Percentiles rank a stretch among this genome's conserved stretches.
Conservation (phyloP, 2,329 filamentous ascomycete genomes). For the Talaromyces rugulosus region DNA sequence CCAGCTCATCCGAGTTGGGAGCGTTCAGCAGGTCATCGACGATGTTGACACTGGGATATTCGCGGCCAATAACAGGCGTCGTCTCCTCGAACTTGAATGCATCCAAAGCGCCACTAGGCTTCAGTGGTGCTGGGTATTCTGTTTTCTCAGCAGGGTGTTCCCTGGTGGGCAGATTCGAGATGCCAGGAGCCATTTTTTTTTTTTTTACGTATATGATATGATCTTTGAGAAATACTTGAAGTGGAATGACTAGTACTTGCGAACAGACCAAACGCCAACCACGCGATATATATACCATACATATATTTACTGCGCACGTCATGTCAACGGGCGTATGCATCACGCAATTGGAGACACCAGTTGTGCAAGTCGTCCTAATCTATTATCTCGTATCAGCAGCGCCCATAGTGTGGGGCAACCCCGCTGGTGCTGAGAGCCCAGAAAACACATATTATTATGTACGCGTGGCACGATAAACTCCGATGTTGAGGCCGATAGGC, state of each 20-base stretch:
- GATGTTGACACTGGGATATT: constrained; percentile 41
- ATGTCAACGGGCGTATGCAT: not conserved
- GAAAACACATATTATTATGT: too few relatives aligned
- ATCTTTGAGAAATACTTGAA: not conserved
- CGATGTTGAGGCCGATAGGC: not conserved
- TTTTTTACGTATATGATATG: not conserved
- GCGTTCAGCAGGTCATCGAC: constrained; percentile 44
- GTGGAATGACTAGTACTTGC: not conserved
- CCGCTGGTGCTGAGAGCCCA: not conserved
- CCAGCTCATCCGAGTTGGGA: constrained; percentile 31
- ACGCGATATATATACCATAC: not conserved
- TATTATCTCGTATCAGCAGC: not conserved
- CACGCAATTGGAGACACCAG: not conserved
- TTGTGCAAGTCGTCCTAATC: not conserved
- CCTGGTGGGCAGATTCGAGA: not conserved
- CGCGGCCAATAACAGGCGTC: constrained; percentile 49
- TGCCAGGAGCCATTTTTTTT: not conserved
- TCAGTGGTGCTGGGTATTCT: constrained; percentile 25
- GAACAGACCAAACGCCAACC: not conserved
- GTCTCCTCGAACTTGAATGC: constrained; percentile 45
- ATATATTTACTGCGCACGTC: not conserved
- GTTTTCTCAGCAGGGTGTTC: not conserved
- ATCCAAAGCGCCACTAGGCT: constrained; percentile 39
- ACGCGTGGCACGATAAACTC: not conserved
- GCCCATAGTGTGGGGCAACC: not conserved